Evolutionary conservation across 106 monocot genomes (phyloP), one percentile per base, ranked within the genome.

Genomic region (Ottelia alismoides): DNA sequence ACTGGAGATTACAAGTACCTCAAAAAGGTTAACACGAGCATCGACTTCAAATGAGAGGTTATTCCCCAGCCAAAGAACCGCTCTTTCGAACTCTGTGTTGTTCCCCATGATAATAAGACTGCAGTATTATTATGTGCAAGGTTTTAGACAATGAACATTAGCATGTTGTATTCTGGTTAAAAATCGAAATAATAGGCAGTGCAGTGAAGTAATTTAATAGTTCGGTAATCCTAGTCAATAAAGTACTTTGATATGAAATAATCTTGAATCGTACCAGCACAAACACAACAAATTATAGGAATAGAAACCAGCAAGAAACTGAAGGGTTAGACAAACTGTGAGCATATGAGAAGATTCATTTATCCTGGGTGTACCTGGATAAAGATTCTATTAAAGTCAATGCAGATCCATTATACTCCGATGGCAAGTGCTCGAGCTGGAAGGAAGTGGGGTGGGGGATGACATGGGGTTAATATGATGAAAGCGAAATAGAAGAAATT

Each of bases 51-150:
- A 92, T 30, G 73, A 61, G 58, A 92, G 83, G 55, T 92, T 87
- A 16, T 86, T 63, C 58, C 83, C 70, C 58, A 92, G 72, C 92
- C 92, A 92, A 66, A 79, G 76, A 62, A 92, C 79, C 58, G 83
- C 87, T 77, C 71, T 76, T 58, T 87, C 76, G 75, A 92, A 92
- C 57, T 92, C 92, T 57, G 87, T 79, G 44, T 60, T 51, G 77
- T 92, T 92, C 62, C 82, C 87, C 71, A 92, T 70, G 58, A 92
- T 72, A 67, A 87, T 49, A 68, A 92, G 92, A 75, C 92, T 92
- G 79, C 78, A 85, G 57, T 20, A 17, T n/a, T n/a, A n/a, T n/a
- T n/a, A n/a, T n/a, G n/a, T n/a, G n/a, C n/a, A n/a, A n/a, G n/a
- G n/a, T n/a, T n/a, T n/a, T n/a, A n/a, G 4, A 49, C 6, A 5